These are phyloP conservation scores for Stylonectria norvegica DNA, from an alignment of 2,329 filamentous ascomycete genomes.

Conservation along the genomic window DNA sequence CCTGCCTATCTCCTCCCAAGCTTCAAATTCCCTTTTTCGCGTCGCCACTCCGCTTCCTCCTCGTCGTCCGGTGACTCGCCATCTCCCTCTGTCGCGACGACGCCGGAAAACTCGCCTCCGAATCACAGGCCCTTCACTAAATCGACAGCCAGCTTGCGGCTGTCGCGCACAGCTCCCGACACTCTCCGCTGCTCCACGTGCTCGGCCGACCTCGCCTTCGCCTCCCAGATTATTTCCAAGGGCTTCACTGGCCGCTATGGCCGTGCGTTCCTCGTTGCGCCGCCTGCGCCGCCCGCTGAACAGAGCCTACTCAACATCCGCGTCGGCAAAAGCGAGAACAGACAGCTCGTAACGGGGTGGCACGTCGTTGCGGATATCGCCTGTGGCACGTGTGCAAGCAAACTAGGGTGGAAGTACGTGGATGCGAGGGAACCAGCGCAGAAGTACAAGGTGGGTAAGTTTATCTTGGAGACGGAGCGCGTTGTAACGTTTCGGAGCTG, in stretches of 20 bases:
- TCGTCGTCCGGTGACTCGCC: conserved; percentile 28
- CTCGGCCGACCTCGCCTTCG: conserved; percentile 58
- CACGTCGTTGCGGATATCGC: conserved; percentile 63
- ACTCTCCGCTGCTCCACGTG: conserved; percentile 58
- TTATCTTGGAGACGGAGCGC: conserved; percentile 60
- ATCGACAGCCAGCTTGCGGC: conserved; percentile 35
- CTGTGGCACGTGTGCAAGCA: conserved; percentile 53
- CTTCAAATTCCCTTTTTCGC: conserved; percentile 46
- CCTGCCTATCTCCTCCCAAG: conserved; percentile 51
- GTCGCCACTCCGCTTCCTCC: conserved; percentile 39
- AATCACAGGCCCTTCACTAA: conserved; percentile 16
- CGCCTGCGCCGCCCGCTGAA: conserved; percentile 25
- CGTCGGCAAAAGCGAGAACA: conserved; percentile 51
- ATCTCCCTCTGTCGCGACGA: conserved; percentile 26
- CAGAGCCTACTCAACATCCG: conserved; percentile 51
- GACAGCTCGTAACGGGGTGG: conserved; percentile 59
- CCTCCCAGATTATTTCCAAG: conserved; percentile 60
- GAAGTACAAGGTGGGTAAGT: conserved; percentile 67
- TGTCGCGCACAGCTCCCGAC: conserved; percentile 47
- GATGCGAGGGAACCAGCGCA: conserved; percentile 58
- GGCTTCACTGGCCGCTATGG: conserved; percentile 65
- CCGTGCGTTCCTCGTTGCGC: conserved; percentile 58
- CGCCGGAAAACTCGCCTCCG: conserved; percentile 28
- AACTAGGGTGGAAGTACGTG: conserved; percentile 67
- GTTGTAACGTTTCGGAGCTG: conserved; percentile 52